Percentiles rank a stretch among this genome's conserved stretches.
Conservation (phyloP, 768 basidiomycete species). For the Amanita rimosa region DNA sequence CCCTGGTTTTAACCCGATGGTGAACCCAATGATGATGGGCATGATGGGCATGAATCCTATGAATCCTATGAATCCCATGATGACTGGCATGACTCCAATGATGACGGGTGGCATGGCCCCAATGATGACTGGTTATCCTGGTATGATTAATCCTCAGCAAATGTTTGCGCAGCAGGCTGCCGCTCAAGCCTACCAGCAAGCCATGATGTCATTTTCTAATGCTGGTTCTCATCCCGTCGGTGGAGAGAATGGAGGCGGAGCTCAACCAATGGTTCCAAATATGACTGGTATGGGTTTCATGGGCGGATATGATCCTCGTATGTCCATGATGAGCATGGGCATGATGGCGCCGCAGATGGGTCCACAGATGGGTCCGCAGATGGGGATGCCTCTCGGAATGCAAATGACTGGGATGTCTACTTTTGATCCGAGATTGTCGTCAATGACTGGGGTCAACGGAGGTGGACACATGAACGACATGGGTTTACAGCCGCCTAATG, state of each 20-base stretch:
- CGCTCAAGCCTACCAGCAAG: conserved; percentile 81
- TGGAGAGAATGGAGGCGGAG: conserved; percentile 36
- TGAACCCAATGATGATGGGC: conserved; percentile 53
- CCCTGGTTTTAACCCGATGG: conserved; percentile 56
- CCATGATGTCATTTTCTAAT: conserved; percentile 72
- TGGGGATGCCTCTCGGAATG: conserved; percentile 34
- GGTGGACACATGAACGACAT: conserved; percentile 16
- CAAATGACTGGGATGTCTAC: conserved; percentile 54
- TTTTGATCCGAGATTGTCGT: conserved; percentile 49
- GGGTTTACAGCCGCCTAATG: conserved; percentile 26
- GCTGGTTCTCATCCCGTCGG: conserved; percentile 65
- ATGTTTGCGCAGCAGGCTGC: conserved; percentile 81
- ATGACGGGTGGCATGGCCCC: conserved; percentile 27
- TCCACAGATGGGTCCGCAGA: conserved; percentile 14
- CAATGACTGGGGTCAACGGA: conserved; percentile 21
- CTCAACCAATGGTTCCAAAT: conserved; percentile 35
- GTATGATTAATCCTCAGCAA: conserved; percentile 67
- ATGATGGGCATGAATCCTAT: conserved; percentile 15
- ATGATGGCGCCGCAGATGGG: conserved; percentile 17
- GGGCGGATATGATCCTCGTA: conserved; percentile 53
- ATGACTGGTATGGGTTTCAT: conserved; percentile 17
- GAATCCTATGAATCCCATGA: conserved; percentile 32
- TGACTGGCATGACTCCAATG: conserved; percentile 32
- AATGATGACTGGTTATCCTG: conserved; percentile 41
- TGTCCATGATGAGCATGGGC: conserved; percentile 63